These are phyloP conservation scores for Boletellus sp. DNA, from an alignment of 1,284 basidiomycete genomes.

Conservation along the genomic window DNA sequence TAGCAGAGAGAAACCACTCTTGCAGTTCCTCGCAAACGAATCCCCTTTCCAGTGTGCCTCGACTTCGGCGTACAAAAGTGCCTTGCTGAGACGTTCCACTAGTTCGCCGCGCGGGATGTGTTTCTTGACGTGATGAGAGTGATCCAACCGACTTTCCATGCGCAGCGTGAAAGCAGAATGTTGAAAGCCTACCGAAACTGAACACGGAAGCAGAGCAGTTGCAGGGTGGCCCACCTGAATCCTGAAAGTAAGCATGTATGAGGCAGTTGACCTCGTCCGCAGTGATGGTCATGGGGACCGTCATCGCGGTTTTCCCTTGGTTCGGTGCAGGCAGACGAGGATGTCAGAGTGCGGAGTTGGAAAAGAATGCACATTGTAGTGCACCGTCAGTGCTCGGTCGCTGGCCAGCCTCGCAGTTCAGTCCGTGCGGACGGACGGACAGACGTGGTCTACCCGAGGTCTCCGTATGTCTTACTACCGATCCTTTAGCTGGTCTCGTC, in stretches of 20 bases:
- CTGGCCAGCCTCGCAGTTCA: too few relatives aligned
- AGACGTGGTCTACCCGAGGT: too few relatives aligned
- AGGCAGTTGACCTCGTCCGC: constrained; percentile 84
- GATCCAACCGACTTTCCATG: constrained; percentile 65
- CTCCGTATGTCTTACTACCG: background rate
- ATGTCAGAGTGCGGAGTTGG: constrained; percentile 30
- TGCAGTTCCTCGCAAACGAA: constrained; percentile 58
- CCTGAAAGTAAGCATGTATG: constrained; percentile 77
- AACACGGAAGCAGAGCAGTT: background rate
- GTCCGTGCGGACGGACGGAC: too few relatives aligned
- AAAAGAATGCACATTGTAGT: constrained; percentile 14
- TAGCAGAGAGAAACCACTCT: constrained; percentile 64
- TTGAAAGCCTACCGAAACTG: constrained; percentile 53
- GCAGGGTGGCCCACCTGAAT: constrained; percentile 54
- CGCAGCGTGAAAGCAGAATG: constrained; percentile 77
- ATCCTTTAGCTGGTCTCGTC: background rate
- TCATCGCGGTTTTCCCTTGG: constrained; percentile 21
- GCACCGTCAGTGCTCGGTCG: too few relatives aligned
- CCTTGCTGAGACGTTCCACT: constrained; percentile 75
- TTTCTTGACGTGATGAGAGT: constrained; percentile 60
- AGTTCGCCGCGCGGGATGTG: constrained; percentile 81
- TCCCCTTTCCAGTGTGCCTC: constrained; percentile 75
- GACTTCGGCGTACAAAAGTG: constrained; percentile 79
- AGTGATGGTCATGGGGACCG: constrained; percentile 57
- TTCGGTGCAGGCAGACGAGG: background rate